Evolutionary conservation across 129 eudicot genomes (phyloP), one percentile per base, ranked within the genome.

Genomic region (Apium graveolens): DNA sequence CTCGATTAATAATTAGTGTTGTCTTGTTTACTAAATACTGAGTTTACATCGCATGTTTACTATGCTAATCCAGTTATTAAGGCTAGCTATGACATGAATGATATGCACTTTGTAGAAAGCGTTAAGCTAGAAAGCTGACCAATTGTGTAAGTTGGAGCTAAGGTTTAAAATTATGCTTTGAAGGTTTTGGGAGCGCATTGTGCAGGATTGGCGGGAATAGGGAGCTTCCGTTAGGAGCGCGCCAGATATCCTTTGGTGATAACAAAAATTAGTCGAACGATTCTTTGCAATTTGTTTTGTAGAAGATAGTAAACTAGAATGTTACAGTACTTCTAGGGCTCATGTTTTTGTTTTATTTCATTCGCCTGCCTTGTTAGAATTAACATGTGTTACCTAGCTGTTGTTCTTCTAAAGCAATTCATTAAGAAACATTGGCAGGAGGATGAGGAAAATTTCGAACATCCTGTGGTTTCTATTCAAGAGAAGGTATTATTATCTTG

Each of bases 361-460:
- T 86, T 4, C 74, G 7, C 75, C 79, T 45, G 1, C 49, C 51
- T 87, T 93, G 92, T 88, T 78, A 79, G 80, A 79, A 62, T 93
- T 93, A 83, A 93, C 97, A 42, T 45, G 66, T 45, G 75, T 75
- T 75, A 95, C 97, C 84, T 95, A 90, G 97, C 97, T 82, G 97
- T 92, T 21, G 97, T 95, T 84, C 86, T 95, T 78, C 80, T 95
- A 75, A 95, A 92, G 80, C 99, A 95, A 83, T 90, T 87, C 75
- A 84, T 95, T 39, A 90, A 86, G 91, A 95, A 95, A 81, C 99
- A 95, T 81, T 95, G 99, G 99, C 85, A 89, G 78, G 97, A 92
- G 85, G 95, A 88, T 57, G 97, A 91, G 24, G 99, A 95, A 57
- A 81, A 82, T 51, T 95, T 92, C 80, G 97, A 95, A 86, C 96